Evolutionary conservation across 2,329 filamentous ascomycete genomes (phyloP), one percentile per base, ranked within the genome.

Genomic region (Tricladium varicosporioides): DNA sequence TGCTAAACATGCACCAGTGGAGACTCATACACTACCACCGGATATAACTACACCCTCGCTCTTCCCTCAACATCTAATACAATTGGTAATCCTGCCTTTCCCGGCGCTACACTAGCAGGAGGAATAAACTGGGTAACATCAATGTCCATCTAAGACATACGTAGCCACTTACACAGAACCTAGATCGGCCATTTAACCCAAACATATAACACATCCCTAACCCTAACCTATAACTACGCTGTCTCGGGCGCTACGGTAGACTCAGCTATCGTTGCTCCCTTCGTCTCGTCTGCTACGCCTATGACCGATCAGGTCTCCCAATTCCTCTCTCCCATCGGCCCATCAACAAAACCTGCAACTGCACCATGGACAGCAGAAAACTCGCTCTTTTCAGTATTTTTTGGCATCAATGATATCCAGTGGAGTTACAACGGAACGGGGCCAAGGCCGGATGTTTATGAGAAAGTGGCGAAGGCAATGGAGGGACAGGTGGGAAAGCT

Each of bases 371-470:
- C 64, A 0, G 63, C 70, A 3, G 57, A 60, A 2, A 70, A 78
- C 54, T 70, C 76, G 0, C 57, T 82, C 1, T 79, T 78, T 50
- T 74, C 72, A 0, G 63, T 81, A 5, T 81, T 78, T 75, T 80
- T 82, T 11, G 80, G 80, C 2, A 76, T 81, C 54, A 81, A 81
- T 54, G 79, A 80, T 59, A 73, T 82, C 1, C 76, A 76, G 0
- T 78, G 40, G 40, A 43, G 15, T 16, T 43, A 14, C 5, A 43
- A 43, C 10, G 40, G 13, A 9, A 43, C 40, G 40, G 40, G 15
- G 40, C 13, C 40, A 79, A 48, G 73, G 72, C 1, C 80, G 22
- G 22, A 27, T 27, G 22, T 27, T 27, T 27, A 27, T 27, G 22
- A 27, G 22, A 27, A 27, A 27, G 22, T 27, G 22, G 22, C 22